Base-by-base conservation (phyloP, 768 basidiomycete species). In the Harrya chromipes region DNA sequence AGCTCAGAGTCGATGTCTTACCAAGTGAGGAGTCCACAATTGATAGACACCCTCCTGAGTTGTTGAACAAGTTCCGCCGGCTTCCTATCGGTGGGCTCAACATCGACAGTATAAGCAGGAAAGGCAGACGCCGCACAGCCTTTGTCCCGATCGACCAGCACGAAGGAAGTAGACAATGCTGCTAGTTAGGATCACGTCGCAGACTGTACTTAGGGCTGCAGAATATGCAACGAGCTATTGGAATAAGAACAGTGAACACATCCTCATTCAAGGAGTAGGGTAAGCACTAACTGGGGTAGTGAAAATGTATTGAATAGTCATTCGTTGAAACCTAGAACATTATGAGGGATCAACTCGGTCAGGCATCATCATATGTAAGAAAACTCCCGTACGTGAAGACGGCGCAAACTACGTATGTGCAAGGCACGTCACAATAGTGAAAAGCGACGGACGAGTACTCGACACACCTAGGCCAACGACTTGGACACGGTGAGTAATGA, bases 401-500 rank as follows among this genome's bases (percentile, higher is more conserved):
- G 19, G 46, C 11, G 23, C 45, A 50, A 20, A 35, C 49, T 50
- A 23, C 6, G 23, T 23, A 20, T n/a, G 46, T 34, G 16, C 7
- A 27, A 19, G 33, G 10, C 17, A 40, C 9, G 34, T 49, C 33
- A 40, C 24, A 4, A 27, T 29, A 39, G 41, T 14, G 29, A 9
- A 27, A 34, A 35, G 13, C 7, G n/a, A 11, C 23, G 31, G 40
- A 17, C 16, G 24, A 17, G 23, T 7, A 14, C 4, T 6, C 11
- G 11, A 51, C 45, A 26, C 23, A 51, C 50, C 50, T 51, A 49
- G 16, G 16, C 50, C 50, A 35, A 51, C 21, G 21, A 21, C 50
- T 50, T 51, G 14, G 6, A 48, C n/a, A 20, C 40, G 31, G 19
- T 51, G 10, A 50, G 46, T n/a, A n/a, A 47, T 14, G 17, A 39